A percentile compares a stretch with the other conserved stretches of the same genome.
Conservation (phyloP, 2,329 filamentous ascomycete genomes). For the Tolypocladium sp. region DNA sequence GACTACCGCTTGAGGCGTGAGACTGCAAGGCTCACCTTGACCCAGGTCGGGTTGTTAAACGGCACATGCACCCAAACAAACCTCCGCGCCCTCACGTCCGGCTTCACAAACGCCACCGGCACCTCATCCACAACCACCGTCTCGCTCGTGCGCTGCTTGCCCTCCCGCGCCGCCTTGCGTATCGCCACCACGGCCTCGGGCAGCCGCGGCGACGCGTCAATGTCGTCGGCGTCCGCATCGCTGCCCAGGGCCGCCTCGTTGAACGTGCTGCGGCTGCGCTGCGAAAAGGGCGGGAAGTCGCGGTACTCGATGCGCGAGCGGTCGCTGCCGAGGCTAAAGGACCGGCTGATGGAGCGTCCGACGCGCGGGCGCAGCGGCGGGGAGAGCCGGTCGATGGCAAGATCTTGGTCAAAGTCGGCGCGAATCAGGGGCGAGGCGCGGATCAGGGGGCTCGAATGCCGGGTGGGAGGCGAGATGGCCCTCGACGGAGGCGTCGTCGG, state of each 20-base stretch:
- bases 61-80: conserved; percentile 51
- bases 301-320: conserved; percentile 19
- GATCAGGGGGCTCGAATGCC: conserved; percentile 17
- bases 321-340: conserved; percentile 23
- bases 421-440: conserved; percentile 23
- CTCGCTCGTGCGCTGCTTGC: conserved; percentile 12
- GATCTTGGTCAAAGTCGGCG: conserved; percentile 26
- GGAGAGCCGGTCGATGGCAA: conserved; percentile 27
- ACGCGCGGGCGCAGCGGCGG: conserved; percentile 20
- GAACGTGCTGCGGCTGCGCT: conserved; percentile 21
- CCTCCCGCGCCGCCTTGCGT: conserved; percentile 13
- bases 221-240: conserved; percentile 13
- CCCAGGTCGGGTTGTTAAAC: conserved; percentile 49
- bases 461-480: conserved; percentile 17
- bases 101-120: conserved; percentile 20
- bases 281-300: conserved; percentile 26
- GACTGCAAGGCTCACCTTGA: conserved; percentile 30
- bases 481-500: conserved; percentile 13
- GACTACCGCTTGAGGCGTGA: neutral
- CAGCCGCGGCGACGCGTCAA: conserved; percentile 20
- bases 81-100: conserved; percentile 28
- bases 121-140: conserved; percentile 18
- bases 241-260: conserved; percentile 7
- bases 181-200: conserved; percentile 24
- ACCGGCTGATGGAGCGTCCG: conserved; percentile 22